A percentile compares a stretch with the other conserved stretches of the same genome.
phyloP scores from a whole-genome alignment of 306 rosid genomes.

The Lithocarpus polystachyus region DNA sequence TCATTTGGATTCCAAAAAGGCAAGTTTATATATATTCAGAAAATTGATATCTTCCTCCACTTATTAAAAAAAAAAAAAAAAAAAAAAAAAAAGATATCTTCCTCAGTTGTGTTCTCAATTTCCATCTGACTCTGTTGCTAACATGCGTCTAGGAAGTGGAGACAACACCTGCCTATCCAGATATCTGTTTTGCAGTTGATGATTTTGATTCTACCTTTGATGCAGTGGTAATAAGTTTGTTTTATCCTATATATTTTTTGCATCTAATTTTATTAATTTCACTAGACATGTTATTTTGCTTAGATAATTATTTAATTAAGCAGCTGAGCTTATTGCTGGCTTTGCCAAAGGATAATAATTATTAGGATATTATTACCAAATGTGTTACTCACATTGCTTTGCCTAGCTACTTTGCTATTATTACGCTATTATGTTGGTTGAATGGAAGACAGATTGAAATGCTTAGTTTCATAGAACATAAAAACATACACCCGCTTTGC shows the following conservation, averaged over 20 bases:
- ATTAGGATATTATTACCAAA: background rate
- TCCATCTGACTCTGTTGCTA: conserved; percentile 26
- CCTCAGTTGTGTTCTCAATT: conserved; percentile 16
- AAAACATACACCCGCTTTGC: too few species aligned
- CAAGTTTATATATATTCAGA: conserved; percentile 27
- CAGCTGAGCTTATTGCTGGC: background rate
- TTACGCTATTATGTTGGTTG: background rate
- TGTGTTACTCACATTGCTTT: background rate
- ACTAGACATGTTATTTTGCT: background rate
- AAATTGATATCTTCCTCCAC: background rate
- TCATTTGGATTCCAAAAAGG: conserved; percentile 90
- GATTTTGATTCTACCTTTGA: conserved; percentile 99
- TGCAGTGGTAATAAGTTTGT: conserved; percentile 75
- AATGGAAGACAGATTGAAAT: conserved; percentile 13
- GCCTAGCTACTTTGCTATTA: conserved; percentile 10
- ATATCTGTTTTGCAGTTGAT: conserved; percentile 91
- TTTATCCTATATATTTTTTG: conserved; percentile 12
- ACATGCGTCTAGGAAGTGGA: conserved; percentile 75
- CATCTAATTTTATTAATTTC: conserved; percentile 7
- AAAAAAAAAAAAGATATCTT: background rate
- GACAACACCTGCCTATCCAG: conserved; percentile 98
- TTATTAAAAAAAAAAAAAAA: too few species aligned
- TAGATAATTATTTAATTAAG: conserved; percentile 17
- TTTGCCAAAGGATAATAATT: conserved; percentile 1
- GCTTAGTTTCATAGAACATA: background rate